A percentile compares a stretch with the other conserved stretches of the same genome.
These are phyloP conservation scores for Aspergillus leporis DNA, from an alignment of 495 filamentous ascomycete species.

Conservation along the genomic window DNA sequence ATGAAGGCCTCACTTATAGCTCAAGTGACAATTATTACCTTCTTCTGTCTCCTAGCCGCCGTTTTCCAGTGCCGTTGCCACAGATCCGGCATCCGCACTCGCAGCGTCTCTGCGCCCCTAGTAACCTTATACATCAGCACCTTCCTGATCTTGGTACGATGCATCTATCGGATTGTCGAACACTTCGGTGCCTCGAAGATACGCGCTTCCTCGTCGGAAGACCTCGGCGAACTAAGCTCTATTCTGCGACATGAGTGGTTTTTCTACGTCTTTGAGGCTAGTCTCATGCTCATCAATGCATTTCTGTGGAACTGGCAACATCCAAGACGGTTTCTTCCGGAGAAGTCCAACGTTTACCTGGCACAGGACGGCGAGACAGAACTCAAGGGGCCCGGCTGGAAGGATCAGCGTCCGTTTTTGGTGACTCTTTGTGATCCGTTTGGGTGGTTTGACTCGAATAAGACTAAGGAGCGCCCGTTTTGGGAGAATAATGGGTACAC, in stretches of 20 bases:
- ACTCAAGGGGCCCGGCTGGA: constrained; percentile 39
- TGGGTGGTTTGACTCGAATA: constrained; percentile 6
- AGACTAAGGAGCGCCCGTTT: constrained; percentile 3
- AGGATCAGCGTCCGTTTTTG: constrained; percentile 4
- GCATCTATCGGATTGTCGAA: constrained; percentile 61
- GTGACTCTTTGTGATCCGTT: constrained; percentile 5
- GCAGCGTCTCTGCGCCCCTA: constrained; percentile 50
- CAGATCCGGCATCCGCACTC: constrained; percentile 42
- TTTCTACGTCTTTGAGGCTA: constrained; percentile 64
- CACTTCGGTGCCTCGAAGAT: constrained; percentile 42
- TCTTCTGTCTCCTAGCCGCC: constrained; percentile 54
- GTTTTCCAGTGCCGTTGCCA: constrained; percentile 56
- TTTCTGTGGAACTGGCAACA: constrained; percentile 55
- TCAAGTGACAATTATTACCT: constrained; percentile 54
- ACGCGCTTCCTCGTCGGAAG: constrained; percentile 8
- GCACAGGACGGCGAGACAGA: constrained; percentile 57
- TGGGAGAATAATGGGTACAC: constrained; percentile 9
- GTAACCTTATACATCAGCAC: constrained; percentile 57
- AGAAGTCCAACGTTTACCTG: constrained; percentile 54
- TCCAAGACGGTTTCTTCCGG: constrained; percentile 55
- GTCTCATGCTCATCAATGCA: constrained; percentile 57
- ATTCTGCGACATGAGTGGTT: constrained; percentile 62
- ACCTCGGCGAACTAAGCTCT: constrained; percentile 37
- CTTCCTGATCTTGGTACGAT: constrained; percentile 51
- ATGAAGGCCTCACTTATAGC: constrained; percentile 59